Evolutionary conservation across 2,329 filamentous ascomycete genomes (phyloP).

Genomic region (Capronia americana): DNA sequence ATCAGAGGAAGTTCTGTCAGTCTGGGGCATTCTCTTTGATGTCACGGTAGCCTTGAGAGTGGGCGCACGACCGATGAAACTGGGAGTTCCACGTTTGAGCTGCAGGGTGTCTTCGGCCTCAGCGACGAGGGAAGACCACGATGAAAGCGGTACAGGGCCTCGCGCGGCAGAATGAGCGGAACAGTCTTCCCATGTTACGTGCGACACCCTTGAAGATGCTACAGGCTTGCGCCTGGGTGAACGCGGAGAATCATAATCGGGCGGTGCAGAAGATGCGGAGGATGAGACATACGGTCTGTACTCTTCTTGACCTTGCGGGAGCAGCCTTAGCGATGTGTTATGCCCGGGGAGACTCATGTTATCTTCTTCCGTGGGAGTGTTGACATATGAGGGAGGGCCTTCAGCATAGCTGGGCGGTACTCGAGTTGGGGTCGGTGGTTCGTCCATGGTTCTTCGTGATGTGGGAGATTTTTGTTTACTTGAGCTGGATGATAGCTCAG

Average conservation of each 20-base stretch:
- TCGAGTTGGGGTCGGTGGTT: slow-evolving; percentile 38
- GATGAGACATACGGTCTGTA: slow-evolving; percentile 49
- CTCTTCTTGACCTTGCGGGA: slow-evolving; percentile 50
- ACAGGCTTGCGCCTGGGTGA: slow-evolving; percentile 39
- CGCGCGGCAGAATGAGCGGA: slow-evolving; percentile 21
- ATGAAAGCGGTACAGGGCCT: slow-evolving; percentile 32
- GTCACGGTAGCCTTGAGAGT: slow-evolving; percentile 40
- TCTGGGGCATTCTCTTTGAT: slow-evolving; percentile 35
- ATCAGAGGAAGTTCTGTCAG: slow-evolving; percentile 41
- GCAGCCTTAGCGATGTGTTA: slow-evolving; percentile 53
- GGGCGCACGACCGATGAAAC: slow-evolving; percentile 34
- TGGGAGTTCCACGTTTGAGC: slow-evolving; percentile 27
- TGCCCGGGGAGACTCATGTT: slow-evolving; percentile 44
- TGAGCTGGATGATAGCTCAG: slow-evolving; percentile 1
- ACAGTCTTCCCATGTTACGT: slow-evolving; percentile 33
- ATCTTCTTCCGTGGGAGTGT: slow-evolving; percentile 42
- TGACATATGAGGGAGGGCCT: slow-evolving; percentile 51
- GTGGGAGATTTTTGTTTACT: slow-evolving; percentile 33
- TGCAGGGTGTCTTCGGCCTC: slow-evolving; percentile 33
- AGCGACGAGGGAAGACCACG: slow-evolving; percentile 36
- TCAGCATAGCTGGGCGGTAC: slow-evolving; percentile 48
- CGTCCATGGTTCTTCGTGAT: slow-evolving; percentile 30
- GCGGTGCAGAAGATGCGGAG: slow-evolving; percentile 30
- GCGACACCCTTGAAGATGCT: slow-evolving; percentile 25
- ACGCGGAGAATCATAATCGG: slow-evolving; percentile 11